phyloP scores from a whole-genome alignment of 306 rosid species.

The Casuarina glauca region DNA sequence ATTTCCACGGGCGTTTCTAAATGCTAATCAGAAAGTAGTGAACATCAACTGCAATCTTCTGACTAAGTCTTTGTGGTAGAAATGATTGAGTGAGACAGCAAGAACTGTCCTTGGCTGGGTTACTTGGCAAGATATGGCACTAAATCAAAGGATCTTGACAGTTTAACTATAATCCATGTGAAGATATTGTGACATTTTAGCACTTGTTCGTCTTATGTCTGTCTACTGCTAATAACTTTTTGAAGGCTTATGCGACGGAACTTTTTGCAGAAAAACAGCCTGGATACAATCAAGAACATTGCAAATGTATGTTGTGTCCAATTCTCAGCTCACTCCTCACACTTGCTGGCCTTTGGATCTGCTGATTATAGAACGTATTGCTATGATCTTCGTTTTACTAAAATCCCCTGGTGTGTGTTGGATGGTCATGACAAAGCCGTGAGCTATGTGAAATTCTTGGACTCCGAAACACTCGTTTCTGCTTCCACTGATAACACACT shows the following conservation, averaged over 20 bases:
- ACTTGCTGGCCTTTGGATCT: slow-evolving; percentile 79
- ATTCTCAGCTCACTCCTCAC: slow-evolving; percentile 83
- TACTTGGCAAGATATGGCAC: neutral
- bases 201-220: slow-evolving; percentile 15
- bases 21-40: neutral
- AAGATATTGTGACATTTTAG: slow-evolving; percentile 20
- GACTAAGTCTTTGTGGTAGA: neutral
- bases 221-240: slow-evolving; percentile 16
- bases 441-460: slow-evolving; percentile 77
- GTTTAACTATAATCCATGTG: neutral
- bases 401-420: slow-evolving; percentile 85
- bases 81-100: neutral
- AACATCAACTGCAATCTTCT: neutral
- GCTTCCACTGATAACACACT: slow-evolving; percentile 94
- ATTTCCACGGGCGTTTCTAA: neutral
- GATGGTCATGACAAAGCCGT: slow-evolving; percentile 76
- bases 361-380: slow-evolving; percentile 83
- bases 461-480: slow-evolving; percentile 76
- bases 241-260: slow-evolving; percentile 27
- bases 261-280: slow-evolving; percentile 62
- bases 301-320: slow-evolving; percentile 97
- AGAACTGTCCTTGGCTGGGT: neutral
- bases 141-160: neutral
- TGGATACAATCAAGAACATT: slow-evolving; percentile 71
- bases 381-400: slow-evolving; percentile 88